Evolutionary conservation across 805 yeast species (phyloP).

Genomic region (Schwanniomyces pseudopolymorphus): DNA sequence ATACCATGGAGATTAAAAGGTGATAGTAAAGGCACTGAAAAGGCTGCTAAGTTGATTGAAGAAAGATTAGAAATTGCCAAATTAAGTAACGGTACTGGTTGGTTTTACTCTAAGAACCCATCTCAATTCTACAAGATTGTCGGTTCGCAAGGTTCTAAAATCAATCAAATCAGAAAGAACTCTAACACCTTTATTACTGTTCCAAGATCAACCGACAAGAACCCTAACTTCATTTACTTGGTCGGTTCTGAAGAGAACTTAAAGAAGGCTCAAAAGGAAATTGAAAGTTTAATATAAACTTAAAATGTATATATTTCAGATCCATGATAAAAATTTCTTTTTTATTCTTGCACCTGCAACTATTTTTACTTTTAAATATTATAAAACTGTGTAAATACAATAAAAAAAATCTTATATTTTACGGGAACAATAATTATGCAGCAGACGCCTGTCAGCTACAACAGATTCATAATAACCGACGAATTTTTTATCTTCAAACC

Average conservation of each 20-base stretch:
- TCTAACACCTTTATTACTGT: conserved; percentile 60
- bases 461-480: too few species aligned
- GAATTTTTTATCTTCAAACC: too few species aligned
- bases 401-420: too few species aligned
- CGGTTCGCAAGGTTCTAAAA: conserved; percentile 74
- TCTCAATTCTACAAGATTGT: conserved; percentile 61
- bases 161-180: conserved; percentile 58
- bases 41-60: conserved; percentile 53
- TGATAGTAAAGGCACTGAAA: conserved; percentile 44
- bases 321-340: neutral
- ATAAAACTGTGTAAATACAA: too few species aligned
- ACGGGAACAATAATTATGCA: neutral
- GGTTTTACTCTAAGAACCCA: conserved; percentile 57
- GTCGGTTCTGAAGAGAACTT: conserved; percentile 61
- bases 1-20: conserved; percentile 74
- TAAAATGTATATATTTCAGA: neutral
- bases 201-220: conserved; percentile 57
- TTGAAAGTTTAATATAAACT: conserved; percentile 12
- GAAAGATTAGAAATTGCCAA: conserved; percentile 48
- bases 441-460: neutral
- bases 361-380: too few species aligned
- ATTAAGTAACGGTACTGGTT: conserved; percentile 52
- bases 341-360: too few species aligned
- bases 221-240: conserved; percentile 54
- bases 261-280: conserved; percentile 24